Percentiles rank a stretch among this genome's conserved stretches.
phyloP scores from a whole-genome alignment of 2,329 filamentous ascomycete genomes.

The Helicocarpus griseus region DNA sequence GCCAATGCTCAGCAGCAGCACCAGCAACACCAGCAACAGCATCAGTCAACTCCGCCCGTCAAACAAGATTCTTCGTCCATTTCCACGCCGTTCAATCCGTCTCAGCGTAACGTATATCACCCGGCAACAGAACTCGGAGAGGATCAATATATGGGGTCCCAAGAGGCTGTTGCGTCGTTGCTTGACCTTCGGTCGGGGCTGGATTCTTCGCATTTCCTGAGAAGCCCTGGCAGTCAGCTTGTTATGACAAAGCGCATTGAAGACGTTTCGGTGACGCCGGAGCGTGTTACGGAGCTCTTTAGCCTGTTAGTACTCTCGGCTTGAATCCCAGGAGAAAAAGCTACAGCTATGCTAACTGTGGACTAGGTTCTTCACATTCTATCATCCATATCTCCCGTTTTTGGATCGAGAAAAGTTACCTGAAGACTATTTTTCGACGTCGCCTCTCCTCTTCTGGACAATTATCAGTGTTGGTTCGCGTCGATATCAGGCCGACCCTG shows the following conservation, averaged over 20 bases:
- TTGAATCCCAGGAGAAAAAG: neutral
- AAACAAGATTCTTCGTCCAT: constrained; percentile 23
- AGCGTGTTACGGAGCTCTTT: constrained; percentile 37
- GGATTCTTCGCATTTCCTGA: constrained; percentile 33
- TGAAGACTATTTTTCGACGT: constrained; percentile 49
- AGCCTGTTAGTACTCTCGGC: constrained; percentile 27
- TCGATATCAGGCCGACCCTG: constrained; percentile 46
- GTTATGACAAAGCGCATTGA: constrained; percentile 42
- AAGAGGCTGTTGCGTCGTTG: constrained; percentile 42
- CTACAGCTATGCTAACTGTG: neutral
- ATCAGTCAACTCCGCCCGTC: constrained; percentile 16
- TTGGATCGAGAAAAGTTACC: constrained; percentile 46
- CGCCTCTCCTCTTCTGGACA: constrained; percentile 59
- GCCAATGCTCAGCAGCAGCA: constrained; percentile 16
- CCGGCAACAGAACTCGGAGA: constrained; percentile 21
- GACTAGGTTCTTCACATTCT: constrained; percentile 51
- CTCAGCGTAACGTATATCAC: constrained; percentile 3
- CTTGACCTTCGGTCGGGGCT: constrained; percentile 41
- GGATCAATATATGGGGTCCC: constrained; percentile 37
- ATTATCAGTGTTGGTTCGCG: constrained; percentile 54
- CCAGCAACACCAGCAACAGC: constrained; percentile 15
- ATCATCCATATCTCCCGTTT: constrained; percentile 56
- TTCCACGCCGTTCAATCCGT: constrained; percentile 19
- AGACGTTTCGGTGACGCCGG: constrained; percentile 35
- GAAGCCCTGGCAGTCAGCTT: constrained; percentile 40